Base-by-base conservation (phyloP, 768 basidiomycete species). In the Tricholomella constricta region DNA sequence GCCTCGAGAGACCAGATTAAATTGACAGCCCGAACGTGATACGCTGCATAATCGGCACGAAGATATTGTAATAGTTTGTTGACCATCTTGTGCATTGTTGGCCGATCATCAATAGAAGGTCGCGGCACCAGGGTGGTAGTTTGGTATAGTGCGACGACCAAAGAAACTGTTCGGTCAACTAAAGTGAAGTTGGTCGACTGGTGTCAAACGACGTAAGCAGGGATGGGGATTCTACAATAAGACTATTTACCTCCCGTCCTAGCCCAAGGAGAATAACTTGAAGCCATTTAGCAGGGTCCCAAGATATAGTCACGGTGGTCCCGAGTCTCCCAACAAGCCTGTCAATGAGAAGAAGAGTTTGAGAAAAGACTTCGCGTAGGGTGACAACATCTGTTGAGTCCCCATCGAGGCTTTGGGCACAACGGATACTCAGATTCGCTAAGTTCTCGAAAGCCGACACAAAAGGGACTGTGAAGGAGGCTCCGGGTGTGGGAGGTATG, bases 1-100 rank as follows among this genome's bases (percentile, higher is more conserved):
- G 75, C 72, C 60, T 94, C 84, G 35, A 97, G 69, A 0, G 80
- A 76, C 94, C 96, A 98, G 15, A 98, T 78, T 26, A 97, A 72
- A 61, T 77, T 85, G 23, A 91, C 89, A 7, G 89, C 82, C 19
- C 93, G 88, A 45, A 83, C 79, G 67, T 98, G 94, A 65, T 92
- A 95, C 1, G 81, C 74, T 0, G 86, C 73, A 57, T 68, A 82
- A 37, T 87, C 72, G 0, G 84, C 79, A 9, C 79, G 78, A 22
- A 99, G 78, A 67, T 92, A 97, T 47, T 72, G 75, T 55, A 96
- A 74, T 2, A 97, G 76, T 78, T 90, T 72, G 22, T 63, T 80
- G 31, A 87, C 75, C 77, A 93, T 80, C 49, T 79, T 81, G 45
- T 73, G 69, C 64, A 89, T 82, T 2, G 77, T 76, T 4, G 66